Conservation (phyloP, 352 stramenopile species). For the Stramenopiles sp. region DNA sequence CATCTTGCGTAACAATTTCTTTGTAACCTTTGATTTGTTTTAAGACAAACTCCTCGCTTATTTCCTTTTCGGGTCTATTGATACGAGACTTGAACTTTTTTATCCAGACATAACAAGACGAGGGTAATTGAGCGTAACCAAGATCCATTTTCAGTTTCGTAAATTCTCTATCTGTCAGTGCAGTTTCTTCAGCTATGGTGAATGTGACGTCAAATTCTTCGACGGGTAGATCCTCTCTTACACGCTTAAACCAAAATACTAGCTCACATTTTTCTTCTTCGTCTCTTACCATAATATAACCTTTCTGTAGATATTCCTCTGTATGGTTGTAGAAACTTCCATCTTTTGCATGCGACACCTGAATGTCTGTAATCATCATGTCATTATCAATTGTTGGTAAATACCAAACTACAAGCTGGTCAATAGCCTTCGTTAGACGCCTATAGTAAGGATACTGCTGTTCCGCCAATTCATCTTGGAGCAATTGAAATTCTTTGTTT, state of each 20-base stretch:
- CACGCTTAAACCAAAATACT: neutral
- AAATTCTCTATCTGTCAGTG: neutral
- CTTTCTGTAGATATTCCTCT: neutral
- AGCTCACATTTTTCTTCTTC: slow-evolving; percentile 4
- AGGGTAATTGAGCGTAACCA: neutral
- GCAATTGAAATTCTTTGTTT: slow-evolving; percentile 3
- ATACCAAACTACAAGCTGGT: slow-evolving; percentile 9
- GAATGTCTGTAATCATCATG: slow-evolving; percentile 8
- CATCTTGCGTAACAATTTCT: slow-evolving; percentile 5
- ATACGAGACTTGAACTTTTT: slow-evolving; percentile 11
- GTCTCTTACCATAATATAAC: slow-evolving; percentile 1
- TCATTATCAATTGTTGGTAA: slow-evolving; percentile 8
- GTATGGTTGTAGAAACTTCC: slow-evolving; percentile 7
- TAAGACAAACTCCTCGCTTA: neutral
- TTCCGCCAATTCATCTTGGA: slow-evolving; percentile 8
- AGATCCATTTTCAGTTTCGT: slow-evolving; percentile 10
- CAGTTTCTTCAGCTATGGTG: neutral
- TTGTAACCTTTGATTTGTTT: slow-evolving; percentile 11
- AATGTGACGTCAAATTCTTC: neutral
- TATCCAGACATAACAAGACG: neutral
- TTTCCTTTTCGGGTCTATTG: slow-evolving; percentile 4
- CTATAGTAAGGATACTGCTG: neutral
- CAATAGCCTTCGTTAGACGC: neutral
- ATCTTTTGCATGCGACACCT: slow-evolving; percentile 6
- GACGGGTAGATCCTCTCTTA: neutral